Evolutionary conservation across 495 filamentous ascomycete species (phyloP).

Genomic region (Lineolata rhizophorae): DNA sequence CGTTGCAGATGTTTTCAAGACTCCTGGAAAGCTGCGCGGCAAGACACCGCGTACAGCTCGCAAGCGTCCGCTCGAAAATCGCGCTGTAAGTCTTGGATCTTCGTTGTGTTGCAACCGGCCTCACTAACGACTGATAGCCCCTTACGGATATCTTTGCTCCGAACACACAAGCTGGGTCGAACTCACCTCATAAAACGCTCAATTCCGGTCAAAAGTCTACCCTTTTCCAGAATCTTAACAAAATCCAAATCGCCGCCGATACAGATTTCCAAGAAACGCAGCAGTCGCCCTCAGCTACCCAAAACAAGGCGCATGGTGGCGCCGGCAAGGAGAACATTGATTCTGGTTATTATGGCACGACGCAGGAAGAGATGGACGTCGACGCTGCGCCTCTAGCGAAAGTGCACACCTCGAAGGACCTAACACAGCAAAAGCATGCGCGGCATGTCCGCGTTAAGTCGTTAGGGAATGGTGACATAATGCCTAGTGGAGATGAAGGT

Average conservation of each 20-base stretch:
- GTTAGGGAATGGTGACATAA: too few species aligned
- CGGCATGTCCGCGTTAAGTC: too few species aligned
- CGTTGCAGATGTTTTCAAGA: constrained; percentile 86
- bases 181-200: constrained; percentile 10
- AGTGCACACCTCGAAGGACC: too few species aligned
- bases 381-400: constrained; percentile 17
- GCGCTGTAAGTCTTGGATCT: constrained; percentile 39
- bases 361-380: constrained; percentile 29
- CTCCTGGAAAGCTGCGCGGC: constrained; percentile 78
- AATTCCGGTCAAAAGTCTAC: constrained; percentile 4
- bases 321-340: constrained; percentile 24
- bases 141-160: constrained; percentile 62
- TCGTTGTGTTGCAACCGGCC: not conserved
- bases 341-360: constrained; percentile 67
- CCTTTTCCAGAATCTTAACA: constrained; percentile 7
- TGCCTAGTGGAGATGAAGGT: too few species aligned
- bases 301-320: not conserved
- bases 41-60: constrained; percentile 74
- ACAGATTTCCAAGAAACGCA: constrained; percentile 2
- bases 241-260: constrained; percentile 13
- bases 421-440: too few species aligned
- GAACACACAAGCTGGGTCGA: constrained; percentile 14
- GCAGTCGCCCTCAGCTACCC: not conserved
- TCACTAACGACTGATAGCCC: constrained; percentile 30
- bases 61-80: constrained; percentile 39